These are phyloP conservation scores for Aspergillus thermomutatus DNA, from an alignment of 2,329 filamentous ascomycete species.

Conservation along the genomic window DNA sequence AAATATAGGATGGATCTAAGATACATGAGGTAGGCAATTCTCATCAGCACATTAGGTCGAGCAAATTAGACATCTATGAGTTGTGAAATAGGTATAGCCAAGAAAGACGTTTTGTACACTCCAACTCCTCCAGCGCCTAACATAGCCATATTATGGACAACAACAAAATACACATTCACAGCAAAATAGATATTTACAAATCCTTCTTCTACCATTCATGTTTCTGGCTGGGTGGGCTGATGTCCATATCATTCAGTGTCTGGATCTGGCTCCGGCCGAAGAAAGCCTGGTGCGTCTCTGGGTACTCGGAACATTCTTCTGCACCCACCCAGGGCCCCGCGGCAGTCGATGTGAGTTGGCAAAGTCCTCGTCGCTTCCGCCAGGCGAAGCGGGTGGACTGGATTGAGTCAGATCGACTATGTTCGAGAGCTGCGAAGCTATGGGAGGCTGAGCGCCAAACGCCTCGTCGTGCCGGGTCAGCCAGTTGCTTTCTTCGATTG, in stretches of 20 bases:
- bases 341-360: constrained; percentile 27
- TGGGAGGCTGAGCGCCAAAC: constrained; percentile 2
- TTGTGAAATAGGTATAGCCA: background rate
- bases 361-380: constrained; percentile 28
- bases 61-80: too few relatives aligned
- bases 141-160: background rate
- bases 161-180: background rate
- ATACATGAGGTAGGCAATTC: too few relatives aligned
- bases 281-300: constrained; percentile 17
- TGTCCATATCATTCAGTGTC: constrained; percentile 17
- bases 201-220: constrained; percentile 13
- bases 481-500: constrained; percentile 8
- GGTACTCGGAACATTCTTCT: constrained; percentile 19
- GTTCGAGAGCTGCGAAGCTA: constrained; percentile 10
- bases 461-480: background rate
- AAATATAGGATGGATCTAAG: too few relatives aligned
- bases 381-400: constrained; percentile 28
- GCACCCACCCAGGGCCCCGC: constrained; percentile 27
- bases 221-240: constrained; percentile 16
- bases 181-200: background rate
- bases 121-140: background rate
- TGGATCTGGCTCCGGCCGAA: constrained; percentile 16
- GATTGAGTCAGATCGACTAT: constrained; percentile 39
- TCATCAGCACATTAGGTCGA: too few relatives aligned
- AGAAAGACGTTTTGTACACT: background rate